Evolutionary conservation across 495 filamentous ascomycete genomes (phyloP).

Genomic region (Penicillium paradoxum): DNA sequence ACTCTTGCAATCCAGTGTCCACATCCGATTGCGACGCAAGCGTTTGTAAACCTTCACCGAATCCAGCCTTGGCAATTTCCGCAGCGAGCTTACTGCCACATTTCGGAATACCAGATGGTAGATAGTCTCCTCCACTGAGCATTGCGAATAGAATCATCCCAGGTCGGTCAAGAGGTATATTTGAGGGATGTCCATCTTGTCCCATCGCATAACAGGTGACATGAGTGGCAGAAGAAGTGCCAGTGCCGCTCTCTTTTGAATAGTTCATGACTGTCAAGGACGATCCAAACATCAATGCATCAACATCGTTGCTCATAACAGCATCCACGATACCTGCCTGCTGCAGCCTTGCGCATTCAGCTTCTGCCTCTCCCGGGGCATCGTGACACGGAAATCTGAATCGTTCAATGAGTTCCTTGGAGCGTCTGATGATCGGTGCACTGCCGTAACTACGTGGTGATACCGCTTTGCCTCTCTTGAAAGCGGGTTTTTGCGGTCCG

Average conservation of each 20-base stretch:
- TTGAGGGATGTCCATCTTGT: conserved; percentile 25
- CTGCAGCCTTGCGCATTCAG: conserved; percentile 89
- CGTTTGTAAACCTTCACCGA: conserved; percentile 66
- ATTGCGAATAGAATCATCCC: conserved; percentile 94
- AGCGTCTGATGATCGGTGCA: conserved; percentile 51
- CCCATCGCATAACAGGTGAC: conserved; percentile 69
- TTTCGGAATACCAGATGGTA: conserved; percentile 80
- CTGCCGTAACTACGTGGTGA: conserved; percentile 36
- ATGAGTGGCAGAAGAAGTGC: conserved; percentile 71
- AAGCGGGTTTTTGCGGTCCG: conserved; percentile 79
- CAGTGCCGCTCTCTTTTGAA: conserved; percentile 62
- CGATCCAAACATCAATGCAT: conserved; percentile 97
- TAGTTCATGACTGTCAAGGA: conserved; percentile 74
- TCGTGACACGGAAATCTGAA: conserved; percentile 83
- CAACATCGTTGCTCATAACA: conserved; percentile 94
- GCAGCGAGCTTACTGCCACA: conserved; percentile 85
- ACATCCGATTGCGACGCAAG: conserved; percentile 45
- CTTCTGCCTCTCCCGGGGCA: conserved; percentile 94
- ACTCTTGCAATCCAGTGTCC: conserved; percentile 50
- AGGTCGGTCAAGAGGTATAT: conserved; percentile 62
- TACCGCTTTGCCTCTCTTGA: conserved; percentile 70
- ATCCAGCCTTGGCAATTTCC: conserved; percentile 85
- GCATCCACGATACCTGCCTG: conserved; percentile 83
- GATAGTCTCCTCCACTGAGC: conserved; percentile 94
- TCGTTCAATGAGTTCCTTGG: conserved; percentile 73